Conservation (phyloP, 441 rosid genomes). For the Pelargonium myrrhifolium region DNA sequence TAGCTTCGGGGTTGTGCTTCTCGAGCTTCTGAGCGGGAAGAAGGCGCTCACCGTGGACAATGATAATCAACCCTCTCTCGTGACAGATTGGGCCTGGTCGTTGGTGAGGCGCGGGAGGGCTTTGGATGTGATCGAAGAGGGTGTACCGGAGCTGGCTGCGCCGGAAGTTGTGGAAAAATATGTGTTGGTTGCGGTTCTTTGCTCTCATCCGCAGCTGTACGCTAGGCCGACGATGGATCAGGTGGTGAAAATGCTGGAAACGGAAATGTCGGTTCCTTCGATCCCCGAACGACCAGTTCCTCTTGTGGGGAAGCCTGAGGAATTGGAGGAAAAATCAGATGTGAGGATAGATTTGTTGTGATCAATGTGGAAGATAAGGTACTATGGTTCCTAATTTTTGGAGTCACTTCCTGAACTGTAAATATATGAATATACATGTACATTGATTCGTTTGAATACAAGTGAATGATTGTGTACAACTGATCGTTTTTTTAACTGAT, state of each 20-base stretch:
- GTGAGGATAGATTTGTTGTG: slow-evolving; percentile 7
- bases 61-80: slow-evolving; percentile 55
- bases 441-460: background rate
- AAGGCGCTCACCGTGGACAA: slow-evolving; percentile 52
- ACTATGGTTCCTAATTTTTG: background rate
- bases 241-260: slow-evolving; percentile 90
- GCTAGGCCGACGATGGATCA: slow-evolving; percentile 97
- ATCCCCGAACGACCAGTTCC: slow-evolving; percentile 81
- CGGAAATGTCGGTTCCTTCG: slow-evolving; percentile 57
- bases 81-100: slow-evolving; percentile 32
- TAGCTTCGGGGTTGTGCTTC: slow-evolving; percentile 85
- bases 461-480: background rate
- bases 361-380: background rate
- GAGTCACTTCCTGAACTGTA: slow-evolving; percentile 1
- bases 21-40: slow-evolving; percentile 84
- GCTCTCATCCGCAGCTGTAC: slow-evolving; percentile 83
- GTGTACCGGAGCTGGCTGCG: slow-evolving; percentile 54
- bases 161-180: slow-evolving; percentile 72
- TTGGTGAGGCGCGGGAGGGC: slow-evolving; percentile 50
- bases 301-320: slow-evolving; percentile 29
- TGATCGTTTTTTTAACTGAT: too few species aligned
- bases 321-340: slow-evolving; percentile 4
- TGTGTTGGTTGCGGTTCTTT: slow-evolving; percentile 69
- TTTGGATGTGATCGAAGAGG: slow-evolving; percentile 73
- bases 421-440: slow-evolving; percentile 1